Percentiles rank a stretch among this genome's conserved stretches.
Evolutionary conservation across 805 yeast species (phyloP).

Genomic region (Candida khao-thaluensis): DNA sequence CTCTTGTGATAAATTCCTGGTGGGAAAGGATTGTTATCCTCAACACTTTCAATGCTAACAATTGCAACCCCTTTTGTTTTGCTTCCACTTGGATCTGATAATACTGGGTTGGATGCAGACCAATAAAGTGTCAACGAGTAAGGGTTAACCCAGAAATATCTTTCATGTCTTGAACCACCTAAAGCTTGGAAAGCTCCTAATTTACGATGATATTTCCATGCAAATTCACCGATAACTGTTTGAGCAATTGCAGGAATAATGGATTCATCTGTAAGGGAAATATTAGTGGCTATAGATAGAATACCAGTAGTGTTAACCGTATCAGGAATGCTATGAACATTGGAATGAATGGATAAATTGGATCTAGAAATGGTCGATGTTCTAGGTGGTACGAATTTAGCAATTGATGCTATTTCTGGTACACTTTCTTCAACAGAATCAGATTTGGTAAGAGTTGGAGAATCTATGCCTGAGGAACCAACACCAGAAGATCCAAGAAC

Average conservation of each 20-base stretch:
- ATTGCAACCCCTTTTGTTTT: conserved; percentile 81
- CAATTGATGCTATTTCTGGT: conserved; percentile 14
- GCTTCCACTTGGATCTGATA: conserved; percentile 62
- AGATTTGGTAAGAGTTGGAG: too few relatives aligned
- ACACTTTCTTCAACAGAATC: conserved; percentile 15
- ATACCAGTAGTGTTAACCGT: conserved; percentile 33
- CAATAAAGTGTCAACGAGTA: conserved; percentile 88
- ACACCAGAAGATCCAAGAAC: too few relatives aligned
- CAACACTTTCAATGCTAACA: conserved; percentile 71
- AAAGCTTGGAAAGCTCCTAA: conserved; percentile 72
- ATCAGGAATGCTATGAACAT: conserved; percentile 29
- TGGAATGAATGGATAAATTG: conserved; percentile 26
- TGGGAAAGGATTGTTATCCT: conserved; percentile 84
- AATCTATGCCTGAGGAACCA: too few relatives aligned
- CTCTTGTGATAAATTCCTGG: conserved; percentile 86
- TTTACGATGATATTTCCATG: conserved; percentile 80
- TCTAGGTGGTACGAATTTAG: conserved; percentile 12
- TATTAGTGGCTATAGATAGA: conserved; percentile 55
- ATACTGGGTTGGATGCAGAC: conserved; percentile 78
- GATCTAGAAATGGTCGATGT: conserved; percentile 19
- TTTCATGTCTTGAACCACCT: conserved; percentile 79
- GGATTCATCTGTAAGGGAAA: conserved; percentile 63
- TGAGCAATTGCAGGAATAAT: conserved; percentile 88
- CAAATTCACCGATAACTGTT: conserved; percentile 88
- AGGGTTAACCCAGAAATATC: conserved; percentile 97